Conservation (phyloP, 805 yeast species). For the Starmerella scarabaei region DNA sequence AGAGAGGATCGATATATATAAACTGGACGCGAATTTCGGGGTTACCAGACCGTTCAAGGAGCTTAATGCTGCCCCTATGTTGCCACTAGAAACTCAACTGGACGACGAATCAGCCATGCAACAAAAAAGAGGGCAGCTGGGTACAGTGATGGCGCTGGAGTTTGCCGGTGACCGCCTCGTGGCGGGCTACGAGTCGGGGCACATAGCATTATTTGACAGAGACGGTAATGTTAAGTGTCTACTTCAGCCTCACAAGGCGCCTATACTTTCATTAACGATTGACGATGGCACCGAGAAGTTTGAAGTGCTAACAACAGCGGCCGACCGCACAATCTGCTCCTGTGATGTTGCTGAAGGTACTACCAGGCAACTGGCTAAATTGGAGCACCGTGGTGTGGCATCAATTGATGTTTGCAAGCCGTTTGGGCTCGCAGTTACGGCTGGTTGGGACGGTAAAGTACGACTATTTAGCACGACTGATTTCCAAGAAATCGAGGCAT, state of each 20-base stretch:
- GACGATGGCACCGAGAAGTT: constrained; percentile 12
- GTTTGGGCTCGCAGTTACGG: constrained; percentile 20
- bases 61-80: constrained; percentile 8
- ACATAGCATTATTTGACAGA: constrained; percentile 28
- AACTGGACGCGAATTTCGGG: constrained; percentile 21
- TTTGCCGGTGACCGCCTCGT: constrained; percentile 26
- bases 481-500: constrained; percentile 26
- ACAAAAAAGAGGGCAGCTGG: constrained; percentile 20
- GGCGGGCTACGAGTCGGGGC: constrained; percentile 70
- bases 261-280: constrained; percentile 24
- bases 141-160: constrained; percentile 58
- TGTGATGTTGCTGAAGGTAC: constrained; percentile 17
- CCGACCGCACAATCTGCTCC: constrained; percentile 20
- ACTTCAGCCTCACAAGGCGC: constrained; percentile 24
- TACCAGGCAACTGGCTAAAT: not conserved
- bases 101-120: constrained; percentile 16
- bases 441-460: constrained; percentile 33
- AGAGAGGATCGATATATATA: constrained; percentile 50
- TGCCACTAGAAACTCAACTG: constrained; percentile 7
- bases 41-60: constrained; percentile 18
- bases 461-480: constrained; percentile 22
- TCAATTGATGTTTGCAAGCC: constrained; percentile 21
- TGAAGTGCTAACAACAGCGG: constrained; percentile 25
- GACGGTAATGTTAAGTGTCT: not conserved
- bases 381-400: constrained; percentile 23